Evolutionary conservation across 306 rosid genomes (phyloP), one percentile per base, ranked within the genome.

Genomic region (Trifolium repens): DNA sequence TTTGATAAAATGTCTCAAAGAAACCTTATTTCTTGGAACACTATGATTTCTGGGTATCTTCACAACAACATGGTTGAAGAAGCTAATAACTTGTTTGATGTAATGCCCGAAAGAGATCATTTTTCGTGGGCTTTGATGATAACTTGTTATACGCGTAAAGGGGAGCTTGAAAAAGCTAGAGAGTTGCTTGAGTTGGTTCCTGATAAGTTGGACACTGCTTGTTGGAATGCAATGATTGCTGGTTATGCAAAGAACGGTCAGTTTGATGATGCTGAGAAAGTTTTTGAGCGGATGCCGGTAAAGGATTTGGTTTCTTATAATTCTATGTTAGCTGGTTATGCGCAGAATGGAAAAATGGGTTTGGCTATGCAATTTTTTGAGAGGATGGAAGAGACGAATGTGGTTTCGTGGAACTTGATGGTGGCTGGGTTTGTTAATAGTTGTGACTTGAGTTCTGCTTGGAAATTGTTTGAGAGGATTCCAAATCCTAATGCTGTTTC

Each of bases 71-170:
- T 68, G 81, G 84, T 82, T 44, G 84, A 83, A 30, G 85, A 91
- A 34, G 98, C 98, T 57, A 68, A 60, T 72, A 61, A 76, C 19
- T 17, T 93, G 67, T 91, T 91, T 80, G 80, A 81, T 15, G 57
- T 27, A 82, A 93, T 93, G 91, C 86, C 89, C 10, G 60, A 84
- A 59, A 82, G 90, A 66, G 97, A 89, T 49, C 49, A 57, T 12
- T 93, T 79, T 80, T 91, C 98, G 0, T 93, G 97, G 93, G 88
- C 93, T 58, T 74, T 89, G 60, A 88, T 91, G 90, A 89, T 91
- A 69, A 87, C 97, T 71, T 93, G 93, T 53, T 84, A 84, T 54
- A 84, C 90, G 1, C 90, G 85, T 30, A 82, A 72, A 32, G 91
- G 96, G 32, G 66, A 80, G 83, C 88, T 93, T 54, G 85, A 75